Evolutionary conservation across 1,139 yeast species (phyloP).

Genomic region (Saccharomyces hybrid): DNA sequence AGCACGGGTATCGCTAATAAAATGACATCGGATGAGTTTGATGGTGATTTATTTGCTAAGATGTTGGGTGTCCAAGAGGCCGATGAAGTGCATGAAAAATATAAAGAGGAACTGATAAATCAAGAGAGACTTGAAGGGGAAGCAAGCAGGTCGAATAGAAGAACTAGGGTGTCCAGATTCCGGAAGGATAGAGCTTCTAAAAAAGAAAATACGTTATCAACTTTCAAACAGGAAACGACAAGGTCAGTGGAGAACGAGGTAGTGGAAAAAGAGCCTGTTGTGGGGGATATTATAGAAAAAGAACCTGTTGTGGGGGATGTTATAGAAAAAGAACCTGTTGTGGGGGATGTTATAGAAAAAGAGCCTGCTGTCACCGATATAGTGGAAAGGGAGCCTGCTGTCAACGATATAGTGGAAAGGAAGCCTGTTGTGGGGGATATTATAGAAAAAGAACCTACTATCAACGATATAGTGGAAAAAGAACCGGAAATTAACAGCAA

Average conservation of each 20-base stretch:
- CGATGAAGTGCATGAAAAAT: slow-evolving; percentile 28
- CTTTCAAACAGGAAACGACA: not conserved
- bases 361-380: not conserved
- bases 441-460: not conserved
- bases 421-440: not conserved
- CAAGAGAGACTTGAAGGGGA: slow-evolving; percentile 9
- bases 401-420: not conserved
- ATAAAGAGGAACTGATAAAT: slow-evolving; percentile 10
- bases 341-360: not conserved
- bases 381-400: not conserved
- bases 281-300: not conserved
- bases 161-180: slow-evolving; percentile 26
- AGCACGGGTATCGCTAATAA: not conserved
- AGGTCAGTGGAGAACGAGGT: not conserved
- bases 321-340: not conserved
- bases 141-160: slow-evolving; percentile 10
- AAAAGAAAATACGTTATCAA: not conserved
- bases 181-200: slow-evolving; percentile 16
- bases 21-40: slow-evolving; percentile 20
- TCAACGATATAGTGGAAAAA: not conserved
- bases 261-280: not conserved
- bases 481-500: not conserved
- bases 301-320: not conserved
- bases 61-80: slow-evolving; percentile 29
- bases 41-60: slow-evolving; percentile 28